Conservation (phyloP, 2,329 filamentous ascomycete genomes). For the Neophaeococcomyces mojaviensis region DNA sequence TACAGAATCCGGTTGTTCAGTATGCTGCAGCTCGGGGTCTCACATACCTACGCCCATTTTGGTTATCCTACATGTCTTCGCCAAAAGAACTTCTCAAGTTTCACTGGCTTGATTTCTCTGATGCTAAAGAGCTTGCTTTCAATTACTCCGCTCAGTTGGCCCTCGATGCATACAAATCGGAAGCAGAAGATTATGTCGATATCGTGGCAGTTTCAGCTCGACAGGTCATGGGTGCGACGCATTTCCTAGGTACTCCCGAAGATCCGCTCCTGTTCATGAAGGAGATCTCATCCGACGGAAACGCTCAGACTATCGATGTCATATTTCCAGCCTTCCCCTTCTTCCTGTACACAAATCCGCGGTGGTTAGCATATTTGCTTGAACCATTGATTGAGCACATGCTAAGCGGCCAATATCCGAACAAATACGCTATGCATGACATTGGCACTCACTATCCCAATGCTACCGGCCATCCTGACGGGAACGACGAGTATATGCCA, state of each 20-base stretch:
- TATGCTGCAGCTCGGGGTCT: conserved; percentile 69
- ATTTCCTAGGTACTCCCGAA: conserved; percentile 63
- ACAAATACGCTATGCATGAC: conserved; percentile 73
- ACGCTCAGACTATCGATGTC: conserved; percentile 78
- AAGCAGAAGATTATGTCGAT: conserved; percentile 66
- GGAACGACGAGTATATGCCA: conserved; percentile 67
- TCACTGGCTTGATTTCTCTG: conserved; percentile 67
- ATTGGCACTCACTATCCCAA: conserved; percentile 67
- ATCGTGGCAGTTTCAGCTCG: conserved; percentile 71
- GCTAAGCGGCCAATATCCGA: conserved; percentile 75
- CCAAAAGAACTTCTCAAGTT: conserved; percentile 60
- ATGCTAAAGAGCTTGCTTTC: conserved; percentile 55
- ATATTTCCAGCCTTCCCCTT: conserved; percentile 83
- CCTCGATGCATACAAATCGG: conserved; percentile 64
- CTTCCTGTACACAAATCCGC: conserved; percentile 76
- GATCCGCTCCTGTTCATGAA: conserved; percentile 72
- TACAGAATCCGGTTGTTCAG: conserved; percentile 72
- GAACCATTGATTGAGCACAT: conserved; percentile 77
- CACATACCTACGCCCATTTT: conserved; percentile 70
- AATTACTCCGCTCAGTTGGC: conserved; percentile 68
- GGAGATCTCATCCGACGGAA: conserved; percentile 78
- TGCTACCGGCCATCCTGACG: conserved; percentile 64
- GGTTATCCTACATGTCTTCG: conserved; percentile 65
- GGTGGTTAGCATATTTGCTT: conserved; percentile 70
- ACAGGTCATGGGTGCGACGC: conserved; percentile 71